Evolutionary conservation across 176 grass and related monocot genomes (phyloP).

Genomic region (Eragrostis nindensis): DNA sequence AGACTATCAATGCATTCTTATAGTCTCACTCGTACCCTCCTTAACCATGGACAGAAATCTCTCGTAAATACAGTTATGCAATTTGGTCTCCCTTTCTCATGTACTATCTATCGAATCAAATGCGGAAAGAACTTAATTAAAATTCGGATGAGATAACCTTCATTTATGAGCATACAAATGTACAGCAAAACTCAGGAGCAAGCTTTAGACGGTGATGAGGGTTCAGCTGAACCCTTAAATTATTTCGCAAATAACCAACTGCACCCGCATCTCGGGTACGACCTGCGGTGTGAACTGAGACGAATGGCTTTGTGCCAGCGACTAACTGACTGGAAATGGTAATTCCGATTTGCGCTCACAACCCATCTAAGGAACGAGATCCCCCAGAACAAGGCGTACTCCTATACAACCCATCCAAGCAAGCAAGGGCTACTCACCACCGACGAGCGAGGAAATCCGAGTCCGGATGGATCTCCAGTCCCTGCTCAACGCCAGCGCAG

Average conservation of each 20-base stretch:
- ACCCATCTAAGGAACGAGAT: background rate
- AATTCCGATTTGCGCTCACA: background rate
- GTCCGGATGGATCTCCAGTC: conserved; percentile 18
- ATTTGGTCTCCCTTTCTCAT: background rate
- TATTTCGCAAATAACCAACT: too few species aligned
- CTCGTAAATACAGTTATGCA: background rate
- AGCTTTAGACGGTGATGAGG: background rate
- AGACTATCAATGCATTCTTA: background rate
- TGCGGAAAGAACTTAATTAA: background rate
- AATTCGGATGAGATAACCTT: background rate
- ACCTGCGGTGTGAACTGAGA: background rate
- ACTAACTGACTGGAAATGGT: background rate
- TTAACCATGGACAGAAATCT: background rate
- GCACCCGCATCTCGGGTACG: background rate
- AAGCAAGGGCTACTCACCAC: background rate
- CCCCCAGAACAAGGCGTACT: background rate
- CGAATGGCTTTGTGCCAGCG: background rate
- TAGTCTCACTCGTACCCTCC: background rate
- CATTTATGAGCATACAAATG: background rate
- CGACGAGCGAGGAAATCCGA: background rate
- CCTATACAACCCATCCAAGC: background rate
- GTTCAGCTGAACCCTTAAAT: background rate
- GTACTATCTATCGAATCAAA: background rate
- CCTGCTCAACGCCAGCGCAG: background rate
- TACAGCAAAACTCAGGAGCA: background rate